Percentiles rank a stretch among this genome's conserved stretches.
These are phyloP conservation scores for Raphidocelis subcapitata DNA, from an alignment of 139 green algal genomes.

Conservation along the genomic window DNA sequence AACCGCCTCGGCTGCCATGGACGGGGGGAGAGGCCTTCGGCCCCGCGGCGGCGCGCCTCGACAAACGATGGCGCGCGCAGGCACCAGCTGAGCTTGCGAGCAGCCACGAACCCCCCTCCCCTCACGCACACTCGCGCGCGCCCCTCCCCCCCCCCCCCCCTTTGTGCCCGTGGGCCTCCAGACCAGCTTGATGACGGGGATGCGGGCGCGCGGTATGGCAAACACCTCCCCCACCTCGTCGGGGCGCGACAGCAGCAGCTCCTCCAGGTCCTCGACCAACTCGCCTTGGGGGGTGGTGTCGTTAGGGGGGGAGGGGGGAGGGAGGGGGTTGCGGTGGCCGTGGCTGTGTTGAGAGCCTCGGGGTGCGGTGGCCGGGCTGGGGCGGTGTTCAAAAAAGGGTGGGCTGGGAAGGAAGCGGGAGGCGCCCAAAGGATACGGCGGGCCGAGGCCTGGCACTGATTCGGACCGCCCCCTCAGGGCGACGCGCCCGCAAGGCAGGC, in stretches of 20 bases:
- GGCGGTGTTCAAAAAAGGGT: too few species aligned
- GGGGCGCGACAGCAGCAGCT: constrained; percentile 38
- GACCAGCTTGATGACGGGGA: constrained; percentile 87
- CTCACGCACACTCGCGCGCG: too few species aligned
- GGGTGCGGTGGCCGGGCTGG: too few species aligned
- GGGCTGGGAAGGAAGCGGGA: neutral
- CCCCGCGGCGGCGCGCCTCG: neutral
- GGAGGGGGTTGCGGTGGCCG: neutral
- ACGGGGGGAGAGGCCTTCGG: too few species aligned
- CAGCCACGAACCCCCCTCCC: too few species aligned
- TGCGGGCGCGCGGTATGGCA: constrained; percentile 68
- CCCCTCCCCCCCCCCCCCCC: too few species aligned
- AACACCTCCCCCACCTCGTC: constrained; percentile 61
- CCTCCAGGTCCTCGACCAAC: constrained; percentile 56
- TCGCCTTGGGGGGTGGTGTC: constrained; percentile 12
- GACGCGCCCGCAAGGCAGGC: neutral
- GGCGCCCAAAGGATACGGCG: neutral
- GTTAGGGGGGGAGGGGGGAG: neutral
- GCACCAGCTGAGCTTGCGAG: constrained; percentile 33
- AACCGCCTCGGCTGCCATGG: neutral
- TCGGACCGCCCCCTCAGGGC: neutral
- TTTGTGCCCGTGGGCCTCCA: too few species aligned
- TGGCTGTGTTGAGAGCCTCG: neutral
- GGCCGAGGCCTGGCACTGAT: neutral
- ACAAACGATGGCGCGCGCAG: neutral